phyloP scores from a whole-genome alignment of 2,329 filamentous ascomycete species.

The Hymenoscyphus fraxineus region DNA sequence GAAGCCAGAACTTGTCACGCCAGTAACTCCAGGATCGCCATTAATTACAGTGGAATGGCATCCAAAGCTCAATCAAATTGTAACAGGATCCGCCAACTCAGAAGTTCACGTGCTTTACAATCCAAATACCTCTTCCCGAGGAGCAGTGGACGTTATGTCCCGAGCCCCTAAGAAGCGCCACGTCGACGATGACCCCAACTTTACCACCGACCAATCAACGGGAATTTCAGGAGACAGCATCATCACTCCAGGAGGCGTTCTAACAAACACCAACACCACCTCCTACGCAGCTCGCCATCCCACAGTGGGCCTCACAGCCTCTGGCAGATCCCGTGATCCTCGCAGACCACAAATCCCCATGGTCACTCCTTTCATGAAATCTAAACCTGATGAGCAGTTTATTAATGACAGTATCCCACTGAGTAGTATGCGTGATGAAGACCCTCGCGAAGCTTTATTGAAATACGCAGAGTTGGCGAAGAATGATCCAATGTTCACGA shows the following conservation, averaged over 20 bases:
- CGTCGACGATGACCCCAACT: conserved; percentile 84
- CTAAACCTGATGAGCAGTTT: conserved; percentile 82
- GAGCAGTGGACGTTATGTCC: conserved; percentile 85
- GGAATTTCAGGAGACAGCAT: conserved; percentile 83
- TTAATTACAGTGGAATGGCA: conserved; percentile 90
- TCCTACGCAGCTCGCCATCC: conserved; percentile 59
- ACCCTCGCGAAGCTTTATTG: conserved; percentile 86
- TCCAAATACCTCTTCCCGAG: conserved; percentile 73
- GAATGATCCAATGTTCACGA: conserved; percentile 91
- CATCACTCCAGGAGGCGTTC: conserved; percentile 62
- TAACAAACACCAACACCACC: conserved; percentile 45
- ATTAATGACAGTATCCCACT: conserved; percentile 86
- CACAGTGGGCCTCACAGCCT: conserved; percentile 71
- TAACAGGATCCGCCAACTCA: conserved; percentile 88
- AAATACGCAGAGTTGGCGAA: conserved; percentile 94
- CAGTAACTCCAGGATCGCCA: conserved; percentile 79
- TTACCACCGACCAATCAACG: conserved; percentile 78
- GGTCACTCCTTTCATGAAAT: conserved; percentile 86
- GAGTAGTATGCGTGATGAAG: conserved; percentile 91
- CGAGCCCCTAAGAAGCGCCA: conserved; percentile 92
- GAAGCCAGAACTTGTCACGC: conserved; percentile 76
- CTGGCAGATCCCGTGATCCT: conserved; percentile 74
- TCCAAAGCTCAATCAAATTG: conserved; percentile 88
- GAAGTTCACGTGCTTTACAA: conserved; percentile 90
- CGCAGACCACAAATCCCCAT: conserved; percentile 79